Base-by-base conservation (phyloP, 768 basidiomycete genomes). In the Clathrus columnatus region DNA sequence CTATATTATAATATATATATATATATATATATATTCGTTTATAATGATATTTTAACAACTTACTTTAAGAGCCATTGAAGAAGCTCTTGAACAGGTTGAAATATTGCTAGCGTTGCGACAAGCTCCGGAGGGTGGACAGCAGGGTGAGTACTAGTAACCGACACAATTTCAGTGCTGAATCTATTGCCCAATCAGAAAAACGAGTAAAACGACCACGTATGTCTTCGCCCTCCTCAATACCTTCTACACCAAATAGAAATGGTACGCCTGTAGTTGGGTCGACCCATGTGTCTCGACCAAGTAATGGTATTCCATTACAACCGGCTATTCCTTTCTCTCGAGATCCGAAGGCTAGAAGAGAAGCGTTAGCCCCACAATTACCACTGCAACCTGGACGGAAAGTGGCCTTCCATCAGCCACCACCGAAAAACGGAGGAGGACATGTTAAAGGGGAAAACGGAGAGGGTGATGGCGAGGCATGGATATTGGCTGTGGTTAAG, bases 401-500 rank as follows among this genome's bases (percentile, higher is more conserved):
- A 62, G 88, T 92, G 10, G 90, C 86, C 1, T 91, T 90, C 62
- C 85, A 85, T 67, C 83, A 83, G 4, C 81, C 82, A 29, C 61
- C 64, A 27, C 36, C 46, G 26, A 59, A 59, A 48, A 67, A 65
- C 36, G 54, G 32, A 16, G 54, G 45, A 27, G 24, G 26, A 16
- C 54, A 55, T 45, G 32, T 27, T 8, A 55, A 55, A 48, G 54
- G 54, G 32, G 54, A 55, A 21, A 44, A 55, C 24, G 54, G 54
- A 18, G 50, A 59, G 7, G 80, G 76, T 42, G 80, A 75, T 32
- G 69, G 62, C 2, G 75, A 76, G 16, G 71, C 75, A 4, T 92
- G 89, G 89, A 92, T 92, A 52, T 69, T 91, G 59, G 90, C 89
- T 5, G 78, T 85, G 6, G 79, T 90, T 36, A 84, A 78, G 7